These are phyloP conservation scores for Exophiala sp. DNA, from an alignment of 2,329 filamentous ascomycete genomes.

Conservation along the genomic window DNA sequence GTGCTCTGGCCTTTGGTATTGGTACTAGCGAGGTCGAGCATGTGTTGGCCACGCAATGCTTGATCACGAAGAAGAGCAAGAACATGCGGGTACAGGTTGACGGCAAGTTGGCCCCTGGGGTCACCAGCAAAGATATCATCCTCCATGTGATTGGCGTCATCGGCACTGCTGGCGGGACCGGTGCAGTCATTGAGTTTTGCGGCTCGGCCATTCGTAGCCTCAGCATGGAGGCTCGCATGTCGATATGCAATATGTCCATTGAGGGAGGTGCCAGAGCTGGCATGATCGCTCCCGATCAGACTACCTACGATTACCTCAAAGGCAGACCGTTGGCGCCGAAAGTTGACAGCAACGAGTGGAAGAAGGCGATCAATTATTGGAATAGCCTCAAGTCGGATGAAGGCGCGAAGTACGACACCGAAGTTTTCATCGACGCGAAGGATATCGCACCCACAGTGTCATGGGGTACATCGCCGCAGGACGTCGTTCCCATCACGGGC, in stretches of 20 bases:
- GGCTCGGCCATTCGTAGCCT: constrained; percentile 83
- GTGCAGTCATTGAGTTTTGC: constrained; percentile 94
- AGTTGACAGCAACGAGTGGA: constrained; percentile 79
- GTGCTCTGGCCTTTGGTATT: constrained; percentile 90
- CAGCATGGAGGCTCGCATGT: constrained; percentile 98
- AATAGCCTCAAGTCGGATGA: constrained; percentile 74
- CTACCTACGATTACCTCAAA: constrained; percentile 92
- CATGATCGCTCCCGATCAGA: constrained; percentile 93
- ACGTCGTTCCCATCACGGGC: constrained; percentile 89
- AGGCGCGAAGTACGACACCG: constrained; percentile 83
- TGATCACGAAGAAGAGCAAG: constrained; percentile 92
- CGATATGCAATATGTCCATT: constrained; percentile 99
- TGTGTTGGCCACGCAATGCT: constrained; percentile 89
- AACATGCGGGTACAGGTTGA: constrained; percentile 98
- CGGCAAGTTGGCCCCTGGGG: constrained; percentile 79
- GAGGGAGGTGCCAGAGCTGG: constrained; percentile 92
- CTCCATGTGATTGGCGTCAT: constrained; percentile 89
- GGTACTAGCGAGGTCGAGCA: constrained; percentile 98
- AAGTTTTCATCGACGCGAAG: constrained; percentile 83
- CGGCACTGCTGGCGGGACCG: constrained; percentile 90
- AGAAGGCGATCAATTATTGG: constrained; percentile 84
- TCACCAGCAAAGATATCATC: constrained; percentile 93
- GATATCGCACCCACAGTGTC: constrained; percentile 91
- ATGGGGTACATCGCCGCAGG: constrained; percentile 95
- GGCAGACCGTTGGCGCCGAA: constrained; percentile 82